Evolutionary conservation across 345 rosid species (phyloP), one percentile per base, ranked within the genome.

Genomic region (Heritiera fomes): DNA sequence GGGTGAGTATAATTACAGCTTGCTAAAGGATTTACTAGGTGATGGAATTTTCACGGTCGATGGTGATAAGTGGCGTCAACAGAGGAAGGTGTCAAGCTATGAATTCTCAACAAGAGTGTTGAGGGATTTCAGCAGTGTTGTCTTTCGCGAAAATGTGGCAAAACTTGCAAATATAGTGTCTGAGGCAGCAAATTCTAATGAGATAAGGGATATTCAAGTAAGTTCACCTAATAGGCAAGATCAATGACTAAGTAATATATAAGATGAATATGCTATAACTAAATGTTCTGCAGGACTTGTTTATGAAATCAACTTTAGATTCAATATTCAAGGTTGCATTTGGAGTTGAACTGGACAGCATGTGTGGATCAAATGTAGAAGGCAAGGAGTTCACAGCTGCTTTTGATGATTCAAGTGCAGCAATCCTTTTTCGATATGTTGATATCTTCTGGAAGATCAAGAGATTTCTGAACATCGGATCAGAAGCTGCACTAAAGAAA

Each of bases 281-380:
- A 30, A 5, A 5, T 13, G 14, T 34, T 11, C 10, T 78, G 77
- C 80, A 90, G 94, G 90, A 81, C 59, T 78, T 90, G 79, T 85
- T 90, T 56, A 84, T 90, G 94, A 90, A 85, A 81, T 86, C 92
- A 10, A 84, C 92, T 56, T 81, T 90, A 41, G 94, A 89, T 83
- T 90, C 92, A 5, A 87, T 89, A 79, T 90, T 87, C 78, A 83
- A 86, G 74, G 91, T 90, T 75, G 90, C 83, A 15, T 88, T 91
- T 56, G 94, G 92, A 65, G 84, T 85, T 73, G 94, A 91, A 59
- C 80, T 89, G 9, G 85, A 88, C 73, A 80, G 84, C 79, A 82
- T 91, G 86, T 85, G 89, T 69, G 90, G 91, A 38, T 82, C 91
- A 61, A 83, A 76, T 32, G 84, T 78, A 83, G 89, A 87, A 77